Base-by-base conservation (phyloP, 2,329 filamentous ascomycete species). In the Daldinia sp. region DNA sequence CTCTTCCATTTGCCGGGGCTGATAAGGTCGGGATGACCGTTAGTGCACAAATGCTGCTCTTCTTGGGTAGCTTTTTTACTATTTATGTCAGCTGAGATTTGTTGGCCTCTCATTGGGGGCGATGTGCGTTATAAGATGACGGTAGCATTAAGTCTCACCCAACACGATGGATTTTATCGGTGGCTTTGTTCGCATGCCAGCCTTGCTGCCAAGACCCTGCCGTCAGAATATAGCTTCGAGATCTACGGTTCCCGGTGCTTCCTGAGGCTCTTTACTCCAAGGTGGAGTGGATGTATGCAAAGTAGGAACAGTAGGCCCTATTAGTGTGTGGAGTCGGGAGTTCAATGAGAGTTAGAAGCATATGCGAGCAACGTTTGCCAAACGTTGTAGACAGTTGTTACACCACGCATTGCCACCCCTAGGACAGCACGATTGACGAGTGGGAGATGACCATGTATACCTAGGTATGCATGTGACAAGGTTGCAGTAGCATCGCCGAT, bases 21-120 rank as follows among this genome's bases (percentile, higher is more conserved):
- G 51, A 71, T 63, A 33, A 63, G 20, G 62, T 61, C 56, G 59
- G 65, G 23, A n/a, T 51, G 26, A 2, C 62, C 59, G 60, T 55
- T 44, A 39, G 60, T 35, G 42, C 13, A n/a, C 20, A 37, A 9
- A n/a, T 39, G 37, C n/a, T 59, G 53, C 35, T 58, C 58, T 51
- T 50, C 53, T 54, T 35, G 23, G 42, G 26, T 57, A 67, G 13
- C 44, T 37, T 60, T 35, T 61, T 39, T 61, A 37, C 23, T 68
- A 63, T 68, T 63, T 60, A 56, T 55, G 62, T 70, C 51, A 60
- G 68, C 68, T 60, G 61, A 63, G 65, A 23, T 48, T 54, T 33
- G 57, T 65, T 63, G 61, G 65, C 26, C 50, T 35, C 46, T 42
- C 51, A 15, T 42, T 60, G 44, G 35, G 35, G 55, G 58, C 60